Base-by-base conservation (phyloP, 139 green algal species). In the Choricystis sp. region DNA sequence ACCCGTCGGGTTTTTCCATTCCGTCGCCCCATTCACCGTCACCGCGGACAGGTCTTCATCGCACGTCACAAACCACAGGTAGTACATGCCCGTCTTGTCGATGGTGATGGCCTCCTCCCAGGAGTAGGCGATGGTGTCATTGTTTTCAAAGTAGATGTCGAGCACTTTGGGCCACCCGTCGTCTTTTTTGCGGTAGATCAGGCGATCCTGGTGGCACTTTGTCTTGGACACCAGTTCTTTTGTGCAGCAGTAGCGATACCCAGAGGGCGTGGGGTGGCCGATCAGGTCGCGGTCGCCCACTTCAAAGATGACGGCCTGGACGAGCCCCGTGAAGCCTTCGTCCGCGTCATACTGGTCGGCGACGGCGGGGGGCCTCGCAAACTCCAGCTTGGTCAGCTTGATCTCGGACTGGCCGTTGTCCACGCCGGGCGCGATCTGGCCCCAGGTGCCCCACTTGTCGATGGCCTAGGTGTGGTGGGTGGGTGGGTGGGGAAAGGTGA, bases 1-100 rank as follows among this genome's bases (percentile, higher is more conserved):
- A 49, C 71, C 81, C 4, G 56, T 64, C 21, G 81, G 81, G 68
- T 88, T 88, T 68, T 87, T 87, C 81, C 81, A 88, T 22, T 65
- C 65, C 21, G 77, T 88, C 31, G 66, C 64, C 21, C 81, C 81
- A 19, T 30, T 60, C 19, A 87, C 69, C 27, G 67, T 76, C 27
- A 79, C 66, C 27, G 64, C 77, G 4, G 66, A 74, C 0, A 85
- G 77, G 28, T 76, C 74, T 4, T 73, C 72, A 61, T 86, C 81
- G 56, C 81, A 88, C 28, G 73, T 71, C 21, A 86, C 72, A 61
- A 85, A 88, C 80, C 79, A 86, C 29, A 88, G 68, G 70, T 86
- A 83, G 74, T 88, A 88, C 81, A 88, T 83, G 26, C 81, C 81
- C 4, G 77, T 83, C 28, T 77, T 52, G 27, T 70, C 56, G 28